Conservation (phyloP, 2,329 filamentous ascomycete genomes). For the Chaetomium olivaceum region DNA sequence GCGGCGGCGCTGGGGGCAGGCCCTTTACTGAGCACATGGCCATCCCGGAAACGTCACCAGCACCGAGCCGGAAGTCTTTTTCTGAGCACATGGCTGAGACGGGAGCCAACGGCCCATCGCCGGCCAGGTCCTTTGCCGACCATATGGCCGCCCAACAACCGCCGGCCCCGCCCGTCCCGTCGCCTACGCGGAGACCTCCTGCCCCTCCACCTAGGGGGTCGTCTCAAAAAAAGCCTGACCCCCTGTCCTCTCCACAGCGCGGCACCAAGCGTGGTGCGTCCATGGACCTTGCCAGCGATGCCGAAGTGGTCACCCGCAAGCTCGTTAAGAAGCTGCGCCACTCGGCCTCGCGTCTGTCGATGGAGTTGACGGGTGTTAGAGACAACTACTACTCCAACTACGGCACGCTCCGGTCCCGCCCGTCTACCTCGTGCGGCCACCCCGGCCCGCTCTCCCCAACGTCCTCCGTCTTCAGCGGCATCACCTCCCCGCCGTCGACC, state of each 20-base stretch:
- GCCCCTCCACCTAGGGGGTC: slow-evolving; percentile 19
- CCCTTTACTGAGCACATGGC: slow-evolving; percentile 19
- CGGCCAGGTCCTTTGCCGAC: slow-evolving; percentile 20
- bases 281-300: slow-evolving; percentile 23
- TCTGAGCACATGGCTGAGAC: slow-evolving; percentile 16
- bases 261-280: slow-evolving; percentile 52
- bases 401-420: slow-evolving; percentile 18
- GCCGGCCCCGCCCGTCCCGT: background rate
- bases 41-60: background rate
- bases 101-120: background rate
- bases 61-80: slow-evolving; percentile 9
- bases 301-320: slow-evolving; percentile 39
- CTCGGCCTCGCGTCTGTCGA: slow-evolving; percentile 46
- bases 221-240: slow-evolving; percentile 9
- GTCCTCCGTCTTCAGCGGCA: slow-evolving; percentile 10
- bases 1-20: slow-evolving; percentile 2
- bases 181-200: slow-evolving; percentile 16
- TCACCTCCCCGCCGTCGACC: slow-evolving; percentile 1
- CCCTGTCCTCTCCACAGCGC: slow-evolving; percentile 37
- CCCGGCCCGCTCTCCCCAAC: slow-evolving; percentile 14
- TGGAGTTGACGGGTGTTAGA: slow-evolving; percentile 38
- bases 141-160: slow-evolving; percentile 26
- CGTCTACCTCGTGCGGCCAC: slow-evolving; percentile 24
- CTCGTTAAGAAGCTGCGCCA: slow-evolving; percentile 57
- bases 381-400: slow-evolving; percentile 3